These are phyloP conservation scores for Centaurea solstitialis DNA, from an alignment of 129 eudicot genomes.

Conservation along the genomic window DNA sequence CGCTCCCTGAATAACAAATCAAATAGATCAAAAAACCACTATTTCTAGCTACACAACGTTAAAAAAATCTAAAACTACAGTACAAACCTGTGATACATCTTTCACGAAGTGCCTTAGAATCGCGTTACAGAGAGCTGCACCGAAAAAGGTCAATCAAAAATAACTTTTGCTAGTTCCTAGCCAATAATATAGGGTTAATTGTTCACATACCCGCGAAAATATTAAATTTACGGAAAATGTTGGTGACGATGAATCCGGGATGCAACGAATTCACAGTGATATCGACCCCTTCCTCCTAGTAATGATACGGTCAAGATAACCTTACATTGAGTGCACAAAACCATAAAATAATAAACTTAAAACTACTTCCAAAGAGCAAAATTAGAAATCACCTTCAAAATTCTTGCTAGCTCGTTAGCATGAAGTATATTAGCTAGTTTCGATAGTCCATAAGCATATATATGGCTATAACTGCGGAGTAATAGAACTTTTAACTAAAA, in stretches of 20 bases:
- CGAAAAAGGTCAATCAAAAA: conserved; percentile 2
- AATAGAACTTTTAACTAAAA: not conserved
- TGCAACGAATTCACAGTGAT: conserved; percentile 32
- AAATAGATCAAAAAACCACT: not conserved
- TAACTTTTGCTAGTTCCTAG: conserved; percentile 1
- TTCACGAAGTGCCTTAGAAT: conserved; percentile 25
- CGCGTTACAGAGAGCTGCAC: conserved; percentile 15
- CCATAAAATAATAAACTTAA: not conserved
- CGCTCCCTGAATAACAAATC: conserved; percentile 19
- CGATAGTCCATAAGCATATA: conserved; percentile 33
- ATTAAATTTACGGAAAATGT: conserved; percentile 10
- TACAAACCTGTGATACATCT: conserved; percentile 31
- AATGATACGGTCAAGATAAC: not conserved
- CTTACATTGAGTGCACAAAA: not conserved
- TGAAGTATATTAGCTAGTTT: conserved; percentile 40
- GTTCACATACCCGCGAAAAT: conserved; percentile 20
- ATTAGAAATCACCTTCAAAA: conserved; percentile 23
- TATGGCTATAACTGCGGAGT: conserved; percentile 15
- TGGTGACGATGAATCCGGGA: conserved; percentile 31
- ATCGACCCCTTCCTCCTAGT: conserved; percentile 29
- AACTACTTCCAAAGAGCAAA: not conserved
- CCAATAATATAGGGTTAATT: not conserved
- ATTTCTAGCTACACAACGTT: not conserved
- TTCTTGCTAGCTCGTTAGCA: conserved; percentile 42
- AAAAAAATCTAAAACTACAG: not conserved